Evolutionary conservation across 129 eudicot genomes (phyloP), one percentile per base, ranked within the genome.

Genomic region (Chrysanthemum lavandulifolium): DNA sequence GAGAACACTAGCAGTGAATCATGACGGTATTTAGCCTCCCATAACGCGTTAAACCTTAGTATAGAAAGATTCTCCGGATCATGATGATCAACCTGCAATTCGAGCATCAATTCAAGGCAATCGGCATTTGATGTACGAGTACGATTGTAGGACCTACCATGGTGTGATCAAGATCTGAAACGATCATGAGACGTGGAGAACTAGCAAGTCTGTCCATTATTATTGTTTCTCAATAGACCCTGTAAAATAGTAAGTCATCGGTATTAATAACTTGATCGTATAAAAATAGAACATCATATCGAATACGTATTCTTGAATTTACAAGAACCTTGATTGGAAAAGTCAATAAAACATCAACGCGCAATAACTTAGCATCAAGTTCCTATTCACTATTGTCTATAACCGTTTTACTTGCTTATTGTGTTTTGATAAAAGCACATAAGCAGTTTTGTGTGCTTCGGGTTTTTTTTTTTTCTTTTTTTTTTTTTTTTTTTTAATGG

Each of bases 81-180:
- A 76, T 90, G 96, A 78, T 93, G 98, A 79, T 93, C 98, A 81
- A 93, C 97, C 98, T 93, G 79, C 8, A 36, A 4, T 36, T 33
- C 6, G 43, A 5, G 7, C 7, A 31, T 3, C 40, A 3, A 31
- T 31, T 31, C 4, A 31, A 31, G 40, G 0, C 5, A 3, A 31
- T 3, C 3, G 40, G 40, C 6, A 31, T 31, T 3, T 31, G 40
- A 31, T 31, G 4, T 31, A 31, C 43, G 43, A 33, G 43, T 33
- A 4, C 1, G 43, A 33, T 33, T 31, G 40, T 31, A 40, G 45
- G 45, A 48, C 84, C 60, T 80, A 94, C 98, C 98, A 94, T 90
- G 13, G 98, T 94, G 52, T 90, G 97, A 54, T 94, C 97, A 77
- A 93, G 98, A 90, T 93, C 98, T 13, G 98, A 93, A 68, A 93